Base-by-base conservation (phyloP, 2,329 filamentous ascomycete genomes). In the Fusarium sp. region DNA sequence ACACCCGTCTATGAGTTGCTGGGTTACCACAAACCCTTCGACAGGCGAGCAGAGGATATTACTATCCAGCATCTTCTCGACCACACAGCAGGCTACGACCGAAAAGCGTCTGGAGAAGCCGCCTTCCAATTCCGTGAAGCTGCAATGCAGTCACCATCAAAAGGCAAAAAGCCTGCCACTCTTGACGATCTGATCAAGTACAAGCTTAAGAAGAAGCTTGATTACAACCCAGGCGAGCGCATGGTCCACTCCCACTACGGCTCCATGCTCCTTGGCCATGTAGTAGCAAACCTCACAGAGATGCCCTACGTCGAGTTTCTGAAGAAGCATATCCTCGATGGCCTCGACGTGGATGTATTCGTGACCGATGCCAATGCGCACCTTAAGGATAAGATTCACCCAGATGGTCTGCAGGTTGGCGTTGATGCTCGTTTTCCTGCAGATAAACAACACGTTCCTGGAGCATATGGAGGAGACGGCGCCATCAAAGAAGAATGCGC, bases 401-500 rank as follows among this genome's bases (percentile, higher is more conserved):
- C 65, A 16, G 68, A 74, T 29, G 72, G 68, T n/a, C 49, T 56
- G 18, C 38, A 42, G 3, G 61, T 51, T 7, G 70, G 59, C 12
- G 32, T 16, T 1, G 58, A 74, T 18, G 45, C 71, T 2, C 54
- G 51, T 3, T 42, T 54, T 1, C 71, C 66, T 3, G 45, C 51
- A 18, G 50, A 53, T 2, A 8, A 34, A 2, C 25, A 59, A 4
- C 11, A 47, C n/a, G 60, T 73, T 5, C 56, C 62, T 8, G 52
- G 29, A 3, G 55, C 54, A 8, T 30, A 62, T 20, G 63, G 69
- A 38, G 71, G 69, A 15, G 61, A 69, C 8, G 71, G 71, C 11
- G 55, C 50, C 3, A 56, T 74, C n/a, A 74, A 74, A 29, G 71
- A 73, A 44, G 66, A 74, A 18, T 64, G 58, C 6, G 56, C 51